phyloP scores from a whole-genome alignment of 257 asterid genomes.

The Forsythia suspensa region DNA sequence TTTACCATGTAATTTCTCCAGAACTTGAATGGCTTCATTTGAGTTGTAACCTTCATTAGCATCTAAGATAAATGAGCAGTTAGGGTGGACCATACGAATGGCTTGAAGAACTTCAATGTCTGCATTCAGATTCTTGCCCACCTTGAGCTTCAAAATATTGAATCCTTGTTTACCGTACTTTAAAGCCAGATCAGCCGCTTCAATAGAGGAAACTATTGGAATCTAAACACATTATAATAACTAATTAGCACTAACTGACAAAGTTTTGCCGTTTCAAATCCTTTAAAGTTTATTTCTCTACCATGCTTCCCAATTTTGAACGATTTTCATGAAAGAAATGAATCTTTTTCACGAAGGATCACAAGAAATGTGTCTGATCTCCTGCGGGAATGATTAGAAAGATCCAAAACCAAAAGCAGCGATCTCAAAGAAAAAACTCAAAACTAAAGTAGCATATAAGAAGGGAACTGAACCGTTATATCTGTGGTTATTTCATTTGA shows the following conservation, averaged over 20 bases:
- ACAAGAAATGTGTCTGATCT: neutral
- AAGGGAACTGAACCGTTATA: constrained; percentile 61
- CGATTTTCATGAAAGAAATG: neutral
- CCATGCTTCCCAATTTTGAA: neutral
- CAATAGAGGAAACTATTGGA: constrained; percentile 76
- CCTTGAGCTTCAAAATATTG: constrained; percentile 82
- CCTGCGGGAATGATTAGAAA: neutral
- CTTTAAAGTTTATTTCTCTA: neutral
- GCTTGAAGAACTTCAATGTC: constrained; percentile 88
- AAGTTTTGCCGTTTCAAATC: neutral
- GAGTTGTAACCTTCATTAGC: constrained; percentile 90
- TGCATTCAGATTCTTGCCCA: constrained; percentile 64
- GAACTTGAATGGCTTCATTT: constrained; percentile 79
- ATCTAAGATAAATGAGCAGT: constrained; percentile 79
- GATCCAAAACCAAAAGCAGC: neutral
- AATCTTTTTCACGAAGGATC: neutral
- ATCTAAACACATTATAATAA: constrained; percentile 44
- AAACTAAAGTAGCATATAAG: neutral
- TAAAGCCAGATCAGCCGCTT: constrained; percentile 82
- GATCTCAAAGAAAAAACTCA: neutral
- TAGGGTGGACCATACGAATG: constrained; percentile 73
- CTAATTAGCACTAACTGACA: constrained; percentile 19
- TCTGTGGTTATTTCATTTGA: constrained; percentile 73
- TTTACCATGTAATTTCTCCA: constrained; percentile 71
- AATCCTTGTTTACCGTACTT: constrained; percentile 65